Base-by-base conservation (phyloP, 805 yeast species). In the Schizosaccharomyces lindneri region DNA sequence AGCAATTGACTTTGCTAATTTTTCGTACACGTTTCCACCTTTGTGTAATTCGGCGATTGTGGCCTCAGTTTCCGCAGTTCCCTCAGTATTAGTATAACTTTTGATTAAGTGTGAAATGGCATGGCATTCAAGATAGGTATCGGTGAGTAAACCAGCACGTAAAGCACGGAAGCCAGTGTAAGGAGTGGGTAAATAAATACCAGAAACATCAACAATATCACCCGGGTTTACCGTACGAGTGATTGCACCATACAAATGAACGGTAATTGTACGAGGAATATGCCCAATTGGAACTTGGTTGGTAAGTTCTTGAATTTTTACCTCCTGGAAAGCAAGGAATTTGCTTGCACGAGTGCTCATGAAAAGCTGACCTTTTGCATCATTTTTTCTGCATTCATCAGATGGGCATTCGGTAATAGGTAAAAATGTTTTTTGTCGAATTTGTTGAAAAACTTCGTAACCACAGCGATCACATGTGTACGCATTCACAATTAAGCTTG, bases 401-500 rank as follows among this genome's bases (percentile, higher is more conserved):
- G 96, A 85, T 1, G 88, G 81, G 74, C 99, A 93, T 68, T 88
- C 95, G 3, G 75, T 70, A 61, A 88, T 74, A n/a, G 99, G 99
- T 36, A 85, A 82, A 73, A 86, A 94, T 55, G 85, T 82, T 69
- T 82, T 81, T 21, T 36, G 43, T 65, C 80, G 83, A 65, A 93
- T 95, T 71, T 94, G 97, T 74, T 93, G 97, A 77, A 94, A 93
- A 61, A 87, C 82, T 73, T 93, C 99, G 72, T 80, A 84, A 59
- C 98, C 99, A 76, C 99, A 93, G 67, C 85, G 85, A 70, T 93
- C 98, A 74, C 99, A 93, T 5, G 97, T 87, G 70, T 90, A 94
- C 0, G 98, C 97, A 67, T 84, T 87, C 62, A 93, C 97, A 64
- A 80, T 75, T 6, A 93, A 86, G 5, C 87, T 77, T 3, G 99